Base-by-base conservation (phyloP, 2,329 filamentous ascomycete genomes). In the Scorias spongiosa region DNA sequence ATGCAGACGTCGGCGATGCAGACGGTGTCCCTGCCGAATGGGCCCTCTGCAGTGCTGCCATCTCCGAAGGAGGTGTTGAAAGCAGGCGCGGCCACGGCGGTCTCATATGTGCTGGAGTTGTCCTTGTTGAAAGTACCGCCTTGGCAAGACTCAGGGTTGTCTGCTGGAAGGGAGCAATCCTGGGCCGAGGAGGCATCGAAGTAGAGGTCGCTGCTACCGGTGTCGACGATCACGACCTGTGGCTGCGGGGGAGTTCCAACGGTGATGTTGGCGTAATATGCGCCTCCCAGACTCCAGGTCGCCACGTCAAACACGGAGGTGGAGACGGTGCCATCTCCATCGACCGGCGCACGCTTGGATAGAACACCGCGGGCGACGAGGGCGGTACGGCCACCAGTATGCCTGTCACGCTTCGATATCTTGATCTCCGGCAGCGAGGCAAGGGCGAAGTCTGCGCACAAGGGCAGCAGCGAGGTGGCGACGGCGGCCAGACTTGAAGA, bases 221-320 rank as follows among this genome's bases (percentile, higher is more conserved):
- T 60, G 41, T 61, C 59, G 41, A 61, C 51, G 40, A 59, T 55
- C 37, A 59, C 56, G 11, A 52, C 52, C 39, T 58, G 52, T 5
- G 44, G 37, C 49, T 61, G 58, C 9, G 57, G 53, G 11, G 58
- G 59, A 2, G 56, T 59, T 14, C 59, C 59, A 12, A 59, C 53
- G 10, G 57, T 58, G 39, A 61, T 52, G 42, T 60, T 60, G 29
- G 56, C 54, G 47, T 60, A 60, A 45, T 60, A 60, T 40, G 57
- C 57, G 32, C 57, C 57, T 15, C 57, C 57, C 18, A 38, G 42
- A 44, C 49, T 54, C 53, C 54, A 60, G 12, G 53, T 52, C 41
- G 55, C 39, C 29, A 60, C 53, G 42, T 59, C 51, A 42, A 51
- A 60, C 34, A 58, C 50, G 36, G 51, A 56, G 9, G 56, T 57